phyloP scores from a whole-genome alignment of 139 green algal genomes.

The Chlamydomonas incerta region DNA sequence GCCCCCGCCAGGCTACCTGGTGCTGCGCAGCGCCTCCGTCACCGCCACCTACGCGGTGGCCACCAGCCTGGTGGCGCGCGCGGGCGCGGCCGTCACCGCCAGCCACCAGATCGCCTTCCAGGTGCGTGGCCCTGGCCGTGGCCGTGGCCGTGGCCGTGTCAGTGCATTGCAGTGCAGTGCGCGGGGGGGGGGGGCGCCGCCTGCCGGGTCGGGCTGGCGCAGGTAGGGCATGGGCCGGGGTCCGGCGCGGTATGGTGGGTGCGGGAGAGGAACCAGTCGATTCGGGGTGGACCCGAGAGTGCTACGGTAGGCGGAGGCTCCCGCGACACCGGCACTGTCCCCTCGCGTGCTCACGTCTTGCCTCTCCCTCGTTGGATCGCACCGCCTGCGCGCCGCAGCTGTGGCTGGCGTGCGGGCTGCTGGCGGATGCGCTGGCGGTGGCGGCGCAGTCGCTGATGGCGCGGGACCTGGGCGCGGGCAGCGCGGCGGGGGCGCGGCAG shows the following conservation, averaged over 20 bases:
- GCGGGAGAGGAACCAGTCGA: too few species aligned
- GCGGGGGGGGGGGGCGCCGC: neutral
- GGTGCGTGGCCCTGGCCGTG: slow-evolving; percentile 4
- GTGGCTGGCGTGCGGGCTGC: slow-evolving; percentile 80
- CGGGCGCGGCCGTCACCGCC: slow-evolving; percentile 60
- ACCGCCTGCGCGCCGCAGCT: too few species aligned
- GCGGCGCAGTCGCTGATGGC: slow-evolving; percentile 84
- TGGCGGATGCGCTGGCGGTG: slow-evolving; percentile 84
- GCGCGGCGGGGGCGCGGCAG: neutral
- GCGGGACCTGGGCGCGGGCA: slow-evolving; percentile 53
- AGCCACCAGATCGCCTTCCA: slow-evolving; percentile 78
- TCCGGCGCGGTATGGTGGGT: too few species aligned
- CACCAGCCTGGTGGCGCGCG: slow-evolving; percentile 66
- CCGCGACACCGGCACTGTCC: too few species aligned
- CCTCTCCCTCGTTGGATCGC: too few species aligned
- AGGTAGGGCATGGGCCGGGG: neutral
- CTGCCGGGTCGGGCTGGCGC: too few species aligned
- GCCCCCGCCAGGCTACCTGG: slow-evolving; percentile 65
- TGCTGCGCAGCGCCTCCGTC: slow-evolving; percentile 73
- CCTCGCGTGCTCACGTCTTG: too few species aligned
- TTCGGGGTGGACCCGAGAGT: neutral
- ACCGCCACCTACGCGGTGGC: slow-evolving; percentile 72
- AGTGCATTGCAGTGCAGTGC: neutral
- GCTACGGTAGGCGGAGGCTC: too few species aligned
- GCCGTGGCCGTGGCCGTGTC: neutral